These are phyloP conservation scores for Mycena vitilis DNA, from an alignment of 768 basidiomycete species.

Conservation along the genomic window DNA sequence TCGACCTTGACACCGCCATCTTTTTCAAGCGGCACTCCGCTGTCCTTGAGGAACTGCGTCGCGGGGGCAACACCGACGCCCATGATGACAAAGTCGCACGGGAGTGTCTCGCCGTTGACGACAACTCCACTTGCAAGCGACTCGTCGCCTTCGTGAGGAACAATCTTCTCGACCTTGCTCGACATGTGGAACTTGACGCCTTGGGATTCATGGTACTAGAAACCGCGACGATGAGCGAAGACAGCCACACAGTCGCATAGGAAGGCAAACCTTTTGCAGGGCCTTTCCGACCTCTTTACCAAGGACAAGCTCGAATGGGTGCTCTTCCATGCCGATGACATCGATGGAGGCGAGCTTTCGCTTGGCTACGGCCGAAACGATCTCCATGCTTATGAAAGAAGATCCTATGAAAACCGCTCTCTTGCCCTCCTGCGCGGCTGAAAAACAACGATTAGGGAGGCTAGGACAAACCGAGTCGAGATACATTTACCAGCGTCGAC, in stretches of 20 bases:
- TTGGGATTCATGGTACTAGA: slow-evolving; percentile 81
- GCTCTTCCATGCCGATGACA: slow-evolving; percentile 85
- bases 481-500: slow-evolving; percentile 68
- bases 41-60: slow-evolving; percentile 81
- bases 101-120: slow-evolving; percentile 71
- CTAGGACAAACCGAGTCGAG: not conserved
- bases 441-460: slow-evolving; percentile 7
- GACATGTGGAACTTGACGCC: slow-evolving; percentile 89
- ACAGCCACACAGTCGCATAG: not conserved
- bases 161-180: slow-evolving; percentile 74
- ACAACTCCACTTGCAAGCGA: slow-evolving; percentile 72
- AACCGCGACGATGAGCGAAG: not conserved
- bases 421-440: slow-evolving; percentile 80
- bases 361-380: slow-evolving; percentile 79
- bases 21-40: slow-evolving; percentile 74
- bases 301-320: slow-evolving; percentile 84
- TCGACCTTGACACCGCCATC: slow-evolving; percentile 86
- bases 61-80: slow-evolving; percentile 90
- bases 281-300: slow-evolving; percentile 85
- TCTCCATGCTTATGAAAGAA: slow-evolving; percentile 93
- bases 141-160: slow-evolving; percentile 63
- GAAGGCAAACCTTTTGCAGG: slow-evolving; percentile 67
- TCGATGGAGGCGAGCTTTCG: slow-evolving; percentile 85
- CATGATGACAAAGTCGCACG: slow-evolving; percentile 84
- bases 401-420: slow-evolving; percentile 85